Base-by-base conservation (phyloP, 1,284 basidiomycete species). In the Microbotryum silenes-acaulis region DNA sequence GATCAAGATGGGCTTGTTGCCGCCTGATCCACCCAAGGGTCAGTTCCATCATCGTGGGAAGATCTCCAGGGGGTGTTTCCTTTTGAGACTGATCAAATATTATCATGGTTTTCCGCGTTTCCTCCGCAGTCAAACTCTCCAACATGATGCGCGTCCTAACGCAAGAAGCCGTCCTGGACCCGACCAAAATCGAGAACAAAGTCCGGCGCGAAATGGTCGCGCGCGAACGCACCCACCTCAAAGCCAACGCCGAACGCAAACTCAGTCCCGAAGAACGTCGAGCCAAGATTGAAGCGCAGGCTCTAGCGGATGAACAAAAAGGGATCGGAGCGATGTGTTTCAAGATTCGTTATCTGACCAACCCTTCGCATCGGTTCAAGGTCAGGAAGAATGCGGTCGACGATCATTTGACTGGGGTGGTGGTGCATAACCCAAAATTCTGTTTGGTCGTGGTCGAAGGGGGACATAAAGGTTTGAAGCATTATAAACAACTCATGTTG, bases 141-240 rank as follows among this genome's bases (percentile, higher is more conserved):
- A 99, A 99, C 76, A 78, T 98, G 73, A 97, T 98, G 93, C 92
- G 92, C 73, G 96, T 99, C 16, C 80, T 98, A 47, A 96, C 94
- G 0, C 90, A 90, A 12, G 93, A 97, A 74, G 93, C 92, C 0
- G 87, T 97, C 14, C 89, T 92, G 79, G 96, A 98, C 74, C 91
- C 96, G 1, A 98, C 96, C 2, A 88, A 93, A 68, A 90, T 99
- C 16, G 96, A 99, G 76, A 93, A 93, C 6, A 85, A 89, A 52
- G 93, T 99, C 7, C 81, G 91, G 47, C 81, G 89, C 53, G 94
- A 98, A 75, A 93, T 98, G 42, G 88, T 89, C 0, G 87, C 88
- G 77, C 82, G 96, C 59, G 87, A 87, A 71, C 85, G 91, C 69
- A 81, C 79, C 29, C 96, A 99, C 75, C 90, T 97, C 73, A 89